phyloP scores from a whole-genome alignment of 75 land plant species.

The Azolla pinnata region DNA sequence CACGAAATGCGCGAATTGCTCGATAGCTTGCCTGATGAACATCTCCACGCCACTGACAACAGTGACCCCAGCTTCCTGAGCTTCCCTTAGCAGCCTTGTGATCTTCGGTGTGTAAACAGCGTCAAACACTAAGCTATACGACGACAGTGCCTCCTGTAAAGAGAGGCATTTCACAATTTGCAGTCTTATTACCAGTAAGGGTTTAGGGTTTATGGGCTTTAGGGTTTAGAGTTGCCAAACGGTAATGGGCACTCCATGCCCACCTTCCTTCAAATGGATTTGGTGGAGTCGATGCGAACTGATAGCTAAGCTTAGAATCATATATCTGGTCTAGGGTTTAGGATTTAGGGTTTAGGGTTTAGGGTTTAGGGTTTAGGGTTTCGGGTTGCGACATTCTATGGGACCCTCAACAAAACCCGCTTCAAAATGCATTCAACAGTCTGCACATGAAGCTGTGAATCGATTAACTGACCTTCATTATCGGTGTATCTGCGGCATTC shows the following conservation, averaged over 20 bases:
- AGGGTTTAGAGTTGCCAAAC: background rate
- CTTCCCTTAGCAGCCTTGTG: constrained; percentile 68
- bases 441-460: no score
- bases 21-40: constrained; percentile 88
- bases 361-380: no score
- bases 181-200: background rate
- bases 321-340: no score
- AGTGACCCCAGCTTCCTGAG: constrained; percentile 52
- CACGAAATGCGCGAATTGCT: constrained; percentile 80
- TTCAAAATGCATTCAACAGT: background rate
- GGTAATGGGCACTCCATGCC: no score
- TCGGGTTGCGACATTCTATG: background rate
- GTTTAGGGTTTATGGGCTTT: background rate
- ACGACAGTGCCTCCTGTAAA: constrained; percentile 50
- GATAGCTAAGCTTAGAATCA: no score
- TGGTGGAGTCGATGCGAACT: no score
- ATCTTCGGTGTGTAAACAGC: constrained; percentile 83
- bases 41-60: constrained; percentile 79
- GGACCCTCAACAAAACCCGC: background rate
- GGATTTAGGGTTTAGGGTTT: background rate
- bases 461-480: constrained; percentile 33
- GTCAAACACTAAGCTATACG: constrained; percentile 75
- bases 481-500: constrained; percentile 25
- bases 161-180: background rate
- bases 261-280: no score